phyloP scores from a whole-genome alignment of 179 eudicot genomes.

The Spinacia oleracea region DNA sequence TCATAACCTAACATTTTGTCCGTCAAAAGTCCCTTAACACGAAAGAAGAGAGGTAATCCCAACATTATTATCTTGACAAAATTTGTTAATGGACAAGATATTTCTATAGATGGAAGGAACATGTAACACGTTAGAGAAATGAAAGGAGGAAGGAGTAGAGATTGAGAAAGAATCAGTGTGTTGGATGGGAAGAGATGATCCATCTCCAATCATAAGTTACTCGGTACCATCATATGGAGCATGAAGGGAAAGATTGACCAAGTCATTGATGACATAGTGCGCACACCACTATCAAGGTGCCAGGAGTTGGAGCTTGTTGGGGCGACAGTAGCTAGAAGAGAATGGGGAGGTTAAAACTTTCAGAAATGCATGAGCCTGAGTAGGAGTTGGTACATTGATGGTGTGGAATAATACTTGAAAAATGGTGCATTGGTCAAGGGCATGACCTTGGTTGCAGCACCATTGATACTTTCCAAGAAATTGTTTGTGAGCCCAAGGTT shows the following conservation, averaged over 20 bases:
- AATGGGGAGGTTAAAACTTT: too few relatives aligned
- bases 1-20: too few relatives aligned
- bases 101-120: background rate
- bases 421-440: background rate
- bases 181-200: background rate
- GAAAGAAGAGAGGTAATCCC: background rate
- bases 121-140: constrained; percentile 5
- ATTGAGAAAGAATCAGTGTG: constrained; percentile 3
- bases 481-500: background rate
- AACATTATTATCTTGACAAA: background rate
- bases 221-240: constrained; percentile 17
- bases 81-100: background rate
- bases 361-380: background rate
- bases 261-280: constrained; percentile 12
- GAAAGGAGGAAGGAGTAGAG: background rate
- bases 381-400: background rate
- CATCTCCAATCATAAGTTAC: constrained; percentile 1
- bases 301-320: background rate
- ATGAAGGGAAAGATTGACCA: constrained; percentile 7
- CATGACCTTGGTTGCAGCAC: background rate
- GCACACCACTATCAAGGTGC: constrained; percentile 15
- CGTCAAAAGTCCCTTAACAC: background rate
- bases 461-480: constrained; percentile 15
- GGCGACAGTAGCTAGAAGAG: constrained; percentile 9
- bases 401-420: background rate